Percentiles rank a stretch among this genome's conserved stretches.
Conservation (phyloP, 768 basidiomycete genomes). For the Exidia glandulosa region DNA sequence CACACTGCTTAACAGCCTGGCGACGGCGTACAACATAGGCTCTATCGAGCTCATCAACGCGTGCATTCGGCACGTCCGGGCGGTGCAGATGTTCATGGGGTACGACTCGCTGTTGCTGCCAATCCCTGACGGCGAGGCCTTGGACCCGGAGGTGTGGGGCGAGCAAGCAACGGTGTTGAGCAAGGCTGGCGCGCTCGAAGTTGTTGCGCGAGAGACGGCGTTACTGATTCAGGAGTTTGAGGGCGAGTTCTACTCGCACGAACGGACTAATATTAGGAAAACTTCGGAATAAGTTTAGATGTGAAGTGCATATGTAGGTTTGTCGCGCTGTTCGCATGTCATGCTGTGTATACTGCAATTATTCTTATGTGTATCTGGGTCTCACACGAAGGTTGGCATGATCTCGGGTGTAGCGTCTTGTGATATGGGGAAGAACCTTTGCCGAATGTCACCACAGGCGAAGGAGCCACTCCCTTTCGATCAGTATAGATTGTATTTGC, state of each 20-base stretch:
- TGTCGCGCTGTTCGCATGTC: no score
- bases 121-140: conserved; percentile 18
- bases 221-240: conserved; percentile 49
- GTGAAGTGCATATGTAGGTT: no score
- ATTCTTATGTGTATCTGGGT: no score
- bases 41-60: conserved; percentile 40
- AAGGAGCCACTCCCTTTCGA: no score
- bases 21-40: conserved; percentile 20
- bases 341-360: no score
- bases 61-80: conserved; percentile 51
- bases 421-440: no score
- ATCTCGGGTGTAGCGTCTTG: no score
- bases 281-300: no score
- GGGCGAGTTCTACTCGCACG: conserved; percentile 3
- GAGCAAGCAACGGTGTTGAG: conserved; percentile 34
- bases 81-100: conserved; percentile 53
- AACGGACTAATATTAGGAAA: no score
- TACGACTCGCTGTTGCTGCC: conserved; percentile 45
- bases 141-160: conserved; percentile 13
- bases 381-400: no score
- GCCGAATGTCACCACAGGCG: no score
- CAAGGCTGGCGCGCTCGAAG: conserved; percentile 37
- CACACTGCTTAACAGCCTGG: background rate
- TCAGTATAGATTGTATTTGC: no score
- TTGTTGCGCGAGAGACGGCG: conserved; percentile 42